These are phyloP conservation scores for Cercis canadensis DNA, from an alignment of 306 rosid species.

Conservation along the genomic window DNA sequence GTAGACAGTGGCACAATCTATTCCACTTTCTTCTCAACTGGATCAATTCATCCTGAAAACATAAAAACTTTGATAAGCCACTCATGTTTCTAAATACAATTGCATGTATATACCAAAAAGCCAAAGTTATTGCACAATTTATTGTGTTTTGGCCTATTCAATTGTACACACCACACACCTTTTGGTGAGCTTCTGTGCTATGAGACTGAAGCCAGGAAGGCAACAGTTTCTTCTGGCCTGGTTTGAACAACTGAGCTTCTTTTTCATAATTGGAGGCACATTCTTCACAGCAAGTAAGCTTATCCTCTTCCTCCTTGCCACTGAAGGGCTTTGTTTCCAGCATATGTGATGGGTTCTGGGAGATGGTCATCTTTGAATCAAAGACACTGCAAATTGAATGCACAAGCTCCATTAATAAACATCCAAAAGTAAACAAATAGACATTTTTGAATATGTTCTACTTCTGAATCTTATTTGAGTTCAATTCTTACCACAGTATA, in stretches of 20 bases:
- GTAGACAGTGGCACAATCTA: conserved; percentile 68
- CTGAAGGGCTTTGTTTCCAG: conserved; percentile 59
- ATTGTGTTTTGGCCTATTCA: background rate
- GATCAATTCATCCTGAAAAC: conserved; percentile 60
- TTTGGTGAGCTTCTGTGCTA: conserved; percentile 56
- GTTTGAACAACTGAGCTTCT: conserved; percentile 70
- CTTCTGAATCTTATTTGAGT: conserved; percentile 1
- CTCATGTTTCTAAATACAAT: background rate
- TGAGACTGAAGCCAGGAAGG: conserved; percentile 95
- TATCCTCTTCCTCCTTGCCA: conserved; percentile 59
- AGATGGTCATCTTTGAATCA: conserved; percentile 58
- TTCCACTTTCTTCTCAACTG: conserved; percentile 79
- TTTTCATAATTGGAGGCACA: conserved; percentile 77
- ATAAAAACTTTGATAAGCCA: conserved; percentile 24
- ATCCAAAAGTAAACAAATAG: conserved; percentile 11
- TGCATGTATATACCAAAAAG: background rate
- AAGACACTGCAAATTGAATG: conserved; percentile 58
- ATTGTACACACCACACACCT: conserved; percentile 47
- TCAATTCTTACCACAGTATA: background rate
- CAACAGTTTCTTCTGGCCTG: conserved; percentile 68
- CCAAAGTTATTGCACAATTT: background rate
- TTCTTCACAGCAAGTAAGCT: conserved; percentile 69
- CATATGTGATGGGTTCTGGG: conserved; percentile 48
- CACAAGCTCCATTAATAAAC: conserved; percentile 35
- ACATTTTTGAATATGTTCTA: background rate